Conservation (phyloP, 1,284 basidiomycete genomes). For the Pascua guehoae region DNA sequence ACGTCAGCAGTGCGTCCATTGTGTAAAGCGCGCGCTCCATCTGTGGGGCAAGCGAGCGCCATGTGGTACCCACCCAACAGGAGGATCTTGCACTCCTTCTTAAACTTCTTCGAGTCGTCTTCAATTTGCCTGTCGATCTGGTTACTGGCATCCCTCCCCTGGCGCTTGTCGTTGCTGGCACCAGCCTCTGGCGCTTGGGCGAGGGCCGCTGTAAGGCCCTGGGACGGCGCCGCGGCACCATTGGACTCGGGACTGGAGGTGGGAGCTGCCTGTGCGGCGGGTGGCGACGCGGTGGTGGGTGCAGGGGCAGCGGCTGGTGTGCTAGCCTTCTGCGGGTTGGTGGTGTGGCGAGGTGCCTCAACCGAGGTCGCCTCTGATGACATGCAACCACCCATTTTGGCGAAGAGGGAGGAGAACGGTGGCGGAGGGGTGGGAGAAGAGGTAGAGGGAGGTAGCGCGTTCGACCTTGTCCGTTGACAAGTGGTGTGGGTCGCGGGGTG, state of each 20-base stretch:
- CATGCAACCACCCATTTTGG: conserved; percentile 39
- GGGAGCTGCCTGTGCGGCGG: conserved; percentile 15
- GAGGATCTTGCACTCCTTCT: conserved; percentile 91
- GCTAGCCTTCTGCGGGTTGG: conserved; percentile 12
- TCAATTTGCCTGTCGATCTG: conserved; percentile 57
- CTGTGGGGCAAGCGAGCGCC: neutral
- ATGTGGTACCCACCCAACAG: conserved; percentile 65
- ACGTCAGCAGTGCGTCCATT: conserved; percentile 5
- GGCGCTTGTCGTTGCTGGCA: conserved; percentile 20
- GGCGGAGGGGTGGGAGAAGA: neutral
- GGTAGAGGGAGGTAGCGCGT: too few species aligned
- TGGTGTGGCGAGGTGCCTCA: conserved; percentile 18
- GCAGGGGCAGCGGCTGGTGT: conserved; percentile 6
- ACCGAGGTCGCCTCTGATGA: conserved; percentile 28
- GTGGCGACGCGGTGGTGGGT: conserved; percentile 3
- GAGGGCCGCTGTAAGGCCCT: conserved; percentile 37
- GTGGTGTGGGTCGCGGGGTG: too few species aligned
- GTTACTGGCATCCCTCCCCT: conserved; percentile 61
- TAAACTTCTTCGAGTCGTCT: conserved; percentile 61
- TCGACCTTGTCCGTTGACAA: too few species aligned
- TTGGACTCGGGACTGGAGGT: conserved; percentile 1
- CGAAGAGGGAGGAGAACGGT: neutral
- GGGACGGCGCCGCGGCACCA: conserved; percentile 7
- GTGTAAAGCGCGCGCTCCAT: neutral
- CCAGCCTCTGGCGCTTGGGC: conserved; percentile 24